A percentile compares a stretch with the other conserved stretches of the same genome.
Evolutionary conservation across 495 filamentous ascomycete genomes (phyloP).

Genomic region (Lichenothelia convexa): DNA sequence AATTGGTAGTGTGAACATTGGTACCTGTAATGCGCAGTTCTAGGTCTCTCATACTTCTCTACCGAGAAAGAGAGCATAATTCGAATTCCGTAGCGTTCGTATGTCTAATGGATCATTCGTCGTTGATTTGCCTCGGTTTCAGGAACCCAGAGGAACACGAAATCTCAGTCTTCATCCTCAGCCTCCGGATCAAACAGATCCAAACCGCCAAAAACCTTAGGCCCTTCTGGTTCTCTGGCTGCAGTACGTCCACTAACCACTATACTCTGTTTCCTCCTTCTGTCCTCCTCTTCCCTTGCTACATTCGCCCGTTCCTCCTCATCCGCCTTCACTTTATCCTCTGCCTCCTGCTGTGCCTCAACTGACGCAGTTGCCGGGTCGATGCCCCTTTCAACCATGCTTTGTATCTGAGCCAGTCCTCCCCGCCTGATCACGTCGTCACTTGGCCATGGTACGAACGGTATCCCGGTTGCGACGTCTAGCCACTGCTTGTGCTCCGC

Average conservation of each 20-base stretch:
- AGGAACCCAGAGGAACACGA: too few species aligned
- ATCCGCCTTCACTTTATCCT: conserved; percentile 23
- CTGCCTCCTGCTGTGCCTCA: conserved; percentile 24
- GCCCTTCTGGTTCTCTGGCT: conserved; percentile 1
- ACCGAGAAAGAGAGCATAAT: too few species aligned
- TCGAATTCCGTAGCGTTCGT: too few species aligned
- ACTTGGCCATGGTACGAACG: conserved; percentile 51
- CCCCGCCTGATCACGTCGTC: conserved; percentile 44
- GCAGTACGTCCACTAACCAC: too few species aligned
- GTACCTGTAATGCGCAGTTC: too few species aligned
- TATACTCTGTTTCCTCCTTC: conserved; percentile 6
- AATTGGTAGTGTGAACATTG: too few species aligned
- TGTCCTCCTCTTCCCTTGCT: conserved; percentile 19
- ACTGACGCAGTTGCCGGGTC: conserved; percentile 35
- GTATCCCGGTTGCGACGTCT: conserved; percentile 29
- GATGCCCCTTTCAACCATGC: conserved; percentile 35
- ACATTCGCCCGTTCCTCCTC: conserved; percentile 25
- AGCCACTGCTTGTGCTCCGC: conserved; percentile 24
- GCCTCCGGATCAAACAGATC: conserved; percentile 22
- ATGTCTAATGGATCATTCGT: too few species aligned
- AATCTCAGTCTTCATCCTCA: too few species aligned
- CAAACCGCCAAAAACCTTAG: conserved; percentile 14
- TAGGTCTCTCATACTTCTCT: too few species aligned
- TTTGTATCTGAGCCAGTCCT: conserved; percentile 39
- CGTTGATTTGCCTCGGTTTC: too few species aligned